Conservation (phyloP, 2,329 filamentous ascomycete species). For the Fusarium sp. region DNA sequence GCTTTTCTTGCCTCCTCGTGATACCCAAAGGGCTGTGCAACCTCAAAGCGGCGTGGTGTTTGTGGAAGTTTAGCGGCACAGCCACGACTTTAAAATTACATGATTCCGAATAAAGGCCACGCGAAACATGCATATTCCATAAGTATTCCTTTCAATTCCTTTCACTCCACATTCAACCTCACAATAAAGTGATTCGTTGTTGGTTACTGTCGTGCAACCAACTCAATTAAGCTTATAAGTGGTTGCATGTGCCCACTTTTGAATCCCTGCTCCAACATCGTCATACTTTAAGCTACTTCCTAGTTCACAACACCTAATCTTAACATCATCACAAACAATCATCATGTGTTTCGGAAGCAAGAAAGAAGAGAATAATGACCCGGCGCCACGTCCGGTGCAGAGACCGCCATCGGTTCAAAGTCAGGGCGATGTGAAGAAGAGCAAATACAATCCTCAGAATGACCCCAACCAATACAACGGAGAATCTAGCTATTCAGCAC, state of each 20-base stretch:
- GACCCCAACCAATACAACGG: slow-evolving; percentile 34
- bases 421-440: slow-evolving; percentile 46
- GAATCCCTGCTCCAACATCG: slow-evolving; percentile 22
- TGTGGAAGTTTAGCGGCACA: slow-evolving; percentile 24
- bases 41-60: slow-evolving; percentile 32
- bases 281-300: slow-evolving; percentile 7
- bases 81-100: slow-evolving; percentile 23
- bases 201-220: slow-evolving; percentile 8
- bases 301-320: slow-evolving; percentile 1
- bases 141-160: neutral
- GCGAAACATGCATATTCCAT: neutral
- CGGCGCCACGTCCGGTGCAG: slow-evolving; percentile 54
- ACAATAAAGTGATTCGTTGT: neutral
- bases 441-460: slow-evolving; percentile 42
- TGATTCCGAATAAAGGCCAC: slow-evolving; percentile 11
- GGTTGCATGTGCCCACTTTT: slow-evolving; percentile 29
- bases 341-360: slow-evolving; percentile 64
- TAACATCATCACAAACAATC: slow-evolving; percentile 1
- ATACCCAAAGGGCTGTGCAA: slow-evolving; percentile 23
- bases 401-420: slow-evolving; percentile 44
- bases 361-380: slow-evolving; percentile 53
- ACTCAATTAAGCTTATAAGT: slow-evolving; percentile 28
- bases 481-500: slow-evolving; percentile 38
- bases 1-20: slow-evolving; percentile 5
- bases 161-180: neutral